Evolutionary conservation across 768 basidiomycete species (phyloP), one percentile per base, ranked within the genome.

Genomic region (Trametes elegans): DNA sequence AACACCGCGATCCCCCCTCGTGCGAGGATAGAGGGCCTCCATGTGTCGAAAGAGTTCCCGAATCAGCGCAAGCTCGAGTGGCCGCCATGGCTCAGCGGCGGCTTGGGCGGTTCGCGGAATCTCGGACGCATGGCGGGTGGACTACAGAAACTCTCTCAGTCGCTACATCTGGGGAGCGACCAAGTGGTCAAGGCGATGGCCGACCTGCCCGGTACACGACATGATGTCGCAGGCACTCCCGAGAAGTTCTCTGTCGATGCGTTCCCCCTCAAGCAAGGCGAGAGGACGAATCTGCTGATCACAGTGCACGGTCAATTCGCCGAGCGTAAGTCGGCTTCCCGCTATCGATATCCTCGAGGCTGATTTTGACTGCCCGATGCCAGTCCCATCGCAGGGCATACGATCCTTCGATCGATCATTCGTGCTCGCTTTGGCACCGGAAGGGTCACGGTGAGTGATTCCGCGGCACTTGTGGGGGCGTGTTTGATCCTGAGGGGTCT

Each of bases 371-470:
- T 34, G 26, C 43, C 13, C 6, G 32, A 26, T 50, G 4, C 18
- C 57, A 90, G 87, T 81, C 61, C 85, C 87, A 24, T 76, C 83
- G 8, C 82, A 83, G 49, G 94, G 93, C 10, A 73, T 93, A 21
- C 83, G 96, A 41, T 96, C 94, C 19, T 99, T 99, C 71, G 93
- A 97, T 68, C 81, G 97, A 53, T 86, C 91, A 0, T 95, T 98
- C 66, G 79, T 98, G 50, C 75, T 99, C 23, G 84, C 85, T 5
- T 88, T 89, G 34, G 87, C 94, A 3, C 72, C 84, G 23, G 84
- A 87, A 47, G 89, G 86, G 24, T 94, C 95, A 62, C 76, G 85
- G 94, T 96, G 71, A 60, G 93, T 79, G 21, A 53, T 43, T 44
- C 19, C 34, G 16, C 55, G 29, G 28, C 52, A 19, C 14, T 49